Evolutionary conservation across 2,329 filamentous ascomycete genomes (phyloP), one percentile per base, ranked within the genome.

Genomic region (Nannizzia gypsea): DNA sequence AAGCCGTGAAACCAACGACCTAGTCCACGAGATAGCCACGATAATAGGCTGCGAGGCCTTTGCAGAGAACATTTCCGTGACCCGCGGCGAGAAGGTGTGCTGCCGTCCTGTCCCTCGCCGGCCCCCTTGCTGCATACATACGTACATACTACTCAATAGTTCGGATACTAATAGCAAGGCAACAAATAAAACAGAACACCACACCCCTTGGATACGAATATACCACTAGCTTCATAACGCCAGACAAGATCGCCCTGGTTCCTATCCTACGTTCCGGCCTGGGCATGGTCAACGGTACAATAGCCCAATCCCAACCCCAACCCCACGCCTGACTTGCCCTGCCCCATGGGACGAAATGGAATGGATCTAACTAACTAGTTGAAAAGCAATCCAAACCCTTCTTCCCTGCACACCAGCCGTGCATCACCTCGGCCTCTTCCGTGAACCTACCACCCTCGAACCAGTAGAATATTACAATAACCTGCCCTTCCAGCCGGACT

Each of bases 391-490:
- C 48, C 86, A 92, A 76, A 85, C 85, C 28, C 81, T 97, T 67
- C 89, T 97, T 61, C 91, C 92, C 17, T 71, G 74, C 40, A 82
- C 89, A 13, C 88, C 92, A 34, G 86, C 90, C 5, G 83, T 96
- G 64, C 90, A 97, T 77, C 92, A 97, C 72, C 86, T 97, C 6
- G 92, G 93, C 65, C 86, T 97, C 69, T 97, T 92, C 80, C 89
- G 91, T 70, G 91, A 96, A 72, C 89, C 88, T 62, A 83, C 84
- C 60, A 92, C 89, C 50, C 85, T 96, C 60, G 84, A 90, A 68
- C 90, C 91, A 2, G 91, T 96, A 61, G 91, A 96, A 76, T 96
- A 96, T 81, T 96, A 96, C 82, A 96, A 96, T 80, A 96, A 96
- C 74, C 85, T 96, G 20, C 90, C 90, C 38, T 86, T 89, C 74